These are phyloP conservation scores for Gracilaria domingensis DNA, from an alignment of 23 red algal genomes.

Conservation along the genomic window DNA sequence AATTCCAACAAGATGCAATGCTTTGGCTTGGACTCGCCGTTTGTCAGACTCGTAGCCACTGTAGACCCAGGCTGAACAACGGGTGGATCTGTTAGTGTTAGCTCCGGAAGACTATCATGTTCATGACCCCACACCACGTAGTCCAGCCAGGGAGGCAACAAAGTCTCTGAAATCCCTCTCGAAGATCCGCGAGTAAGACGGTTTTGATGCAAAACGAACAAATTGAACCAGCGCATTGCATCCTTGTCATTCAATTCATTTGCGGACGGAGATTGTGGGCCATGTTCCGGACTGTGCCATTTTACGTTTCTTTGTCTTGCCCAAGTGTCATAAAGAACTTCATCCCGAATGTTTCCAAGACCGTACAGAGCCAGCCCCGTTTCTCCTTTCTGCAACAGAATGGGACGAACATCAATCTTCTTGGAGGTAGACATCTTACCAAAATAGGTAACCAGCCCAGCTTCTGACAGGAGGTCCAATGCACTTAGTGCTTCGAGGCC, in stretches of 20 bases:
- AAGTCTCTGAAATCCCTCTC: slow-evolving; percentile 66
- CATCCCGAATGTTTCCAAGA: slow-evolving; percentile 93
- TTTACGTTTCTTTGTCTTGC: slow-evolving; percentile 74
- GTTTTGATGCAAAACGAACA: slow-evolving; percentile 97
- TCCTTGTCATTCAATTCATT: slow-evolving; percentile 11
- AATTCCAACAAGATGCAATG: slow-evolving; percentile 84
- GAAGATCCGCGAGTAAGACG: slow-evolving; percentile 75
- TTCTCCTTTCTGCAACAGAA: slow-evolving; percentile 87
- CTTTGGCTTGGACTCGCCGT: slow-evolving; percentile 87
- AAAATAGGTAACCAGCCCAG: slow-evolving; percentile 92
- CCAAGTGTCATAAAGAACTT: slow-evolving; percentile 92
- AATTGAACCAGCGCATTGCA: slow-evolving; percentile 67
- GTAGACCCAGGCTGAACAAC: slow-evolving; percentile 96
- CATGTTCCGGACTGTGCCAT: slow-evolving; percentile 65
- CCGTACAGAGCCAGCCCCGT: slow-evolving; percentile 89
- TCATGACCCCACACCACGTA: slow-evolving; percentile 99
- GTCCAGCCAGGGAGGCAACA: slow-evolving; percentile 93
- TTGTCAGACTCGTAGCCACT: slow-evolving; percentile 84
- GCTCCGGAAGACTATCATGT: slow-evolving; percentile 87
- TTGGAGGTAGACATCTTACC: slow-evolving; percentile 73
- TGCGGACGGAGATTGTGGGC: neutral
- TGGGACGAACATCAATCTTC: slow-evolving; percentile 69
- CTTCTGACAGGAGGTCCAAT: slow-evolving; percentile 75
- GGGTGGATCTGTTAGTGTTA: slow-evolving; percentile 73
- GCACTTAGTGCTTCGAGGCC: slow-evolving; percentile 73